These are phyloP conservation scores for Polytolypa hystricis DNA, from an alignment of 2,329 filamentous ascomycete species.

Conservation along the genomic window DNA sequence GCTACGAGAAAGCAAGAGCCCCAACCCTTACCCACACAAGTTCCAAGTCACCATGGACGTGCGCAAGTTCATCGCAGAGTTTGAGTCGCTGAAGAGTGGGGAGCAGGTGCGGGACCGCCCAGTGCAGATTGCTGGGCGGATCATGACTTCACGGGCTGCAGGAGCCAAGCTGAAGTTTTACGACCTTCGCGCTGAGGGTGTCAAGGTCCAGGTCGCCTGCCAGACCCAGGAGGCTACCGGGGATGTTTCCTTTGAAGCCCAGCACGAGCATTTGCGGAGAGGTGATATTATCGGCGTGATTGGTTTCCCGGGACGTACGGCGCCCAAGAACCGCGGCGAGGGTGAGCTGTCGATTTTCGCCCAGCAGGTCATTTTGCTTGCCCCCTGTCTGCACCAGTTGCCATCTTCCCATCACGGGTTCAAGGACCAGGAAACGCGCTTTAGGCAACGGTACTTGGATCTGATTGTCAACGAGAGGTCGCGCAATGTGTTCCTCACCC, in stretches of 20 bases:
- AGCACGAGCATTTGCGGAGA: constrained; percentile 79
- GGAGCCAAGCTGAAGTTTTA: constrained; percentile 87
- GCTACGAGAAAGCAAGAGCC: constrained; percentile 59
- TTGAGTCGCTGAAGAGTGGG: constrained; percentile 69
- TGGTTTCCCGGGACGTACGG: constrained; percentile 73
- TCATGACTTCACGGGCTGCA: constrained; percentile 76
- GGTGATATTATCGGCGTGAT: constrained; percentile 88
- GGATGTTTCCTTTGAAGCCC: constrained; percentile 63
- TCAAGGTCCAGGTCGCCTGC: constrained; percentile 83
- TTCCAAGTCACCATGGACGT: constrained; percentile 81
- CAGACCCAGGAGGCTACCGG: constrained; percentile 68
- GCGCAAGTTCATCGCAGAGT: constrained; percentile 66
- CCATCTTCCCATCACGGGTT: constrained; percentile 82
- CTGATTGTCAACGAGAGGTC: constrained; percentile 91
- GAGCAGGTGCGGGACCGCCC: constrained; percentile 66
- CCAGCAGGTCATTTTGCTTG: constrained; percentile 69
- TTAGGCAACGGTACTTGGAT: constrained; percentile 88
- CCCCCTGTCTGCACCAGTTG: constrained; percentile 82
- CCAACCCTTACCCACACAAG: constrained; percentile 87
- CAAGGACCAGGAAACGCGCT: constrained; percentile 88
- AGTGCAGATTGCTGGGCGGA: constrained; percentile 69
- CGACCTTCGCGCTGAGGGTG: constrained; percentile 65
- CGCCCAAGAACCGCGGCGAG: constrained; percentile 76
- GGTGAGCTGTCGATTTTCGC: constrained; percentile 94
- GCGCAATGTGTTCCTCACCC: constrained; percentile 70